Evolutionary conservation across 1,284 basidiomycete species (phyloP).

Genomic region (Leucoagaricus sp.): DNA sequence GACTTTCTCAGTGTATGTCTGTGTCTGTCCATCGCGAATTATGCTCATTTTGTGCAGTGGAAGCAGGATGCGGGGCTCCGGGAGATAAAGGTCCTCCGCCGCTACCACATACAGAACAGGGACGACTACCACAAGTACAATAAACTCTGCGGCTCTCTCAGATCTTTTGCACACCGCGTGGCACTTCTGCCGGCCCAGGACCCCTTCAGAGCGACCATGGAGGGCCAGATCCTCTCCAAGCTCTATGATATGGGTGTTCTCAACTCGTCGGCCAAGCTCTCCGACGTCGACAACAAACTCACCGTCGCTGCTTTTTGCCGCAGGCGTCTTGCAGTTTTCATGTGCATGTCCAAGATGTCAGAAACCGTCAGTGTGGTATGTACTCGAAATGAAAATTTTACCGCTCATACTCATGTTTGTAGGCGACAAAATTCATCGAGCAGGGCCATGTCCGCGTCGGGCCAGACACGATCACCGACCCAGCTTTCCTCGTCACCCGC

Average conservation of each 20-base stretch:
- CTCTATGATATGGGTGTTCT: slow-evolving; percentile 98
- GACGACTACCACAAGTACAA: slow-evolving; percentile 98
- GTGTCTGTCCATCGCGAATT: background rate
- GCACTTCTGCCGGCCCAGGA: slow-evolving; percentile 90
- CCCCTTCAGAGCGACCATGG: slow-evolving; percentile 85
- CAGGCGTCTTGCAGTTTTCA: slow-evolving; percentile 88
- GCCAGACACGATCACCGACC: slow-evolving; percentile 94
- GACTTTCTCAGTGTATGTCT: slow-evolving; percentile 83
- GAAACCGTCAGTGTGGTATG: slow-evolving; percentile 93
- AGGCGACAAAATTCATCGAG: slow-evolving; percentile 97
- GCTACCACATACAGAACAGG: slow-evolving; percentile 93
- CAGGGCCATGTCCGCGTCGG: slow-evolving; percentile 98
- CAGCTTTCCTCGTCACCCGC: slow-evolving; percentile 94
- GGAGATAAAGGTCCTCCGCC: slow-evolving; percentile 93
- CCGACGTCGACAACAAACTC: slow-evolving; percentile 92
- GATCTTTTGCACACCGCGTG: slow-evolving; percentile 85
- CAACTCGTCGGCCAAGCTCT: slow-evolving; percentile 78
- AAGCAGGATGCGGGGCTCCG: slow-evolving; percentile 92
- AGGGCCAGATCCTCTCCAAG: slow-evolving; percentile 88
- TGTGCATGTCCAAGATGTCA: slow-evolving; percentile 93
- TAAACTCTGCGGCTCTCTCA: slow-evolving; percentile 88
- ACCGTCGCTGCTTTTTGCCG: slow-evolving; percentile 95
- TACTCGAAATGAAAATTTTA: slow-evolving; percentile 28
- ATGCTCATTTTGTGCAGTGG: slow-evolving; percentile 64
- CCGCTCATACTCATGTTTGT: slow-evolving; percentile 10